These are phyloP conservation scores for Rossbeevera mucosa DNA, from an alignment of 768 basidiomycete species.

Conservation along the genomic window DNA sequence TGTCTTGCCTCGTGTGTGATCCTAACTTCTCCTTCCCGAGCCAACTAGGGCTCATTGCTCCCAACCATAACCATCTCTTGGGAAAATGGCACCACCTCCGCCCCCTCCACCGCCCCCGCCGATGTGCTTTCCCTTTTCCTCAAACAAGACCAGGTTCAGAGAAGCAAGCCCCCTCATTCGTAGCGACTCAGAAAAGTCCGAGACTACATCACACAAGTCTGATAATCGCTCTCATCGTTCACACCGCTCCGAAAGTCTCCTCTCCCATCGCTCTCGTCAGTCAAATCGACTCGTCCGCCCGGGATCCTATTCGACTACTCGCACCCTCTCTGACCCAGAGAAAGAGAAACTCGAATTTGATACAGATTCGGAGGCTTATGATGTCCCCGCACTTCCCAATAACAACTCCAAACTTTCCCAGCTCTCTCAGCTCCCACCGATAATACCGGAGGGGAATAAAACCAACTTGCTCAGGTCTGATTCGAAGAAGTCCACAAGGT, in stretches of 20 bases:
- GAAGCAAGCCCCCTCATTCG: conserved; percentile 31
- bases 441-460: conserved; percentile 32
- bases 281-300: conserved; percentile 34
- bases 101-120: conserved; percentile 50
- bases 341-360: conserved; percentile 54
- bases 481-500: conserved; percentile 53
- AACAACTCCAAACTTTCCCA: conserved; percentile 40
- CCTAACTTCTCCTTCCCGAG: conserved; percentile 13
- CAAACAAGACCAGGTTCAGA: conserved; percentile 23
- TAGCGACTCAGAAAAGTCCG: conserved; percentile 40
- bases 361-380: conserved; percentile 60
- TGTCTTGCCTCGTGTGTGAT: conserved; percentile 32
- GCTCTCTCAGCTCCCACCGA: conserved; percentile 40
- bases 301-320: conserved; percentile 42
- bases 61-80: conserved; percentile 15
- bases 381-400: conserved; percentile 28
- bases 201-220: conserved; percentile 37
- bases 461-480: conserved; percentile 50
- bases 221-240: conserved; percentile 28
- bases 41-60: conserved; percentile 17
- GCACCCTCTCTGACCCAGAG: conserved; percentile 37
- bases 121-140: conserved; percentile 55
- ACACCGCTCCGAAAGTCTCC: conserved; percentile 18
- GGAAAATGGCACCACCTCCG: conserved; percentile 45
- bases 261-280: conserved; percentile 20